phyloP scores from a whole-genome alignment of 331 rosid species.

The Pyrus hybrid region DNA sequence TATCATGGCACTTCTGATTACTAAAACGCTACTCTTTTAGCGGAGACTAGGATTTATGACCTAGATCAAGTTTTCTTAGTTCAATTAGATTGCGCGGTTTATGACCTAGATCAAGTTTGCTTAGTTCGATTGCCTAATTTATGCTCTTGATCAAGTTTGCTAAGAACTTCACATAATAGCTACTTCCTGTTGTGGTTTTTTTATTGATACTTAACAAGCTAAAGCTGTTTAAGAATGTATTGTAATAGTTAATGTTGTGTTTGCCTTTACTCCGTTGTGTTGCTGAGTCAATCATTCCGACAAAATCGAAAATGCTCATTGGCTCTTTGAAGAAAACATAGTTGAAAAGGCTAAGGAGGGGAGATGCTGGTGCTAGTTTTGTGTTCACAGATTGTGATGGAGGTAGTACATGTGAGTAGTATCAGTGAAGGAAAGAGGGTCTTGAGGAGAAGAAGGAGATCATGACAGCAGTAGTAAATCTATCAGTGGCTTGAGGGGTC shows the following conservation, averaged over 20 bases:
- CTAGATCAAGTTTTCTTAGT: no score
- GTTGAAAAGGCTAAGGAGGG: not conserved
- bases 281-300: not conserved
- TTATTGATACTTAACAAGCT: not conserved
- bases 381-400: not conserved
- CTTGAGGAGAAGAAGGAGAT: not conserved
- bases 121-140: not conserved
- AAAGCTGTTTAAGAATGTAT: not conserved
- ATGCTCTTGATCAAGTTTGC: not conserved
- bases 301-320: not conserved
- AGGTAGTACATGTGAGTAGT: not conserved
- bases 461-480: not conserved
- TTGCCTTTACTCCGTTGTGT: not conserved
- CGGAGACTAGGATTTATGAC: not conserved
- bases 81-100: no score
- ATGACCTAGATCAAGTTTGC: no score
- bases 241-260: not conserved
- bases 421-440: not conserved
- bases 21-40: not conserved
- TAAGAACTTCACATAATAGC: not conserved
- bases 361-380: not conserved
- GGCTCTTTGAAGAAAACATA: not conserved
- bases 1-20: not conserved
- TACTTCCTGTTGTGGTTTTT: not conserved
- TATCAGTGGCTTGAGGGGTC: not conserved